phyloP scores from a whole-genome alignment of 495 filamentous ascomycete genomes.

The Hypomontagnella submonticulosa region DNA sequence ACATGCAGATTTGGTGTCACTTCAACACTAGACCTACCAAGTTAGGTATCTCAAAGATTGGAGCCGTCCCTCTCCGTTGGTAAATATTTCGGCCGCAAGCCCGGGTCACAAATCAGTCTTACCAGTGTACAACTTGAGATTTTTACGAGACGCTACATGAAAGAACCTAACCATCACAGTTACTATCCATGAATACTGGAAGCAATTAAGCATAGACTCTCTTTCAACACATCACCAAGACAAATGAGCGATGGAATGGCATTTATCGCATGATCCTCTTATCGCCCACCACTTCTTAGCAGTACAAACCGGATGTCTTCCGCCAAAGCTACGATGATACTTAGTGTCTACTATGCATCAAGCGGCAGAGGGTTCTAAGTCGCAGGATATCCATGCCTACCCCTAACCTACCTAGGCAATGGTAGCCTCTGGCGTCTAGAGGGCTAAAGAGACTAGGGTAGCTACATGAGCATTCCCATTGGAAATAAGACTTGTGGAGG shows the following conservation, averaged over 20 bases:
- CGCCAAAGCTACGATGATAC: slow-evolving; percentile 15
- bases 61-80: neutral
- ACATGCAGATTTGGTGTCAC: slow-evolving; percentile 36
- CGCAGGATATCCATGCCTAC: slow-evolving; percentile 17
- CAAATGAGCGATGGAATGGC: slow-evolving; percentile 12
- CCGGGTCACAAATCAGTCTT: too few species aligned
- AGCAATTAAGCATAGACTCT: slow-evolving; percentile 16
- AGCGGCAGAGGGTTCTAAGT: slow-evolving; percentile 24
- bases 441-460: slow-evolving; percentile 10
- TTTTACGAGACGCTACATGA: slow-evolving; percentile 5
- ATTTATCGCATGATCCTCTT: slow-evolving; percentile 30
- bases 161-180: neutral
- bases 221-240: slow-evolving; percentile 22
- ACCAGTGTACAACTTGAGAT: neutral
- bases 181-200: neutral
- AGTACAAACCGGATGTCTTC: slow-evolving; percentile 21
- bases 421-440: slow-evolving; percentile 17
- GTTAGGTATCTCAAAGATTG: slow-evolving; percentile 2
- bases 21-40: slow-evolving; percentile 27
- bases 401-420: neutral
- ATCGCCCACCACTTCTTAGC: slow-evolving; percentile 28
- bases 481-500: slow-evolving; percentile 25
- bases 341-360: slow-evolving; percentile 23
- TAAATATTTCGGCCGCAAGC: slow-evolving; percentile 16
- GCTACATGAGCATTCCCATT: slow-evolving; percentile 14